A percentile compares a stretch with the other conserved stretches of the same genome.
These are phyloP conservation scores for Caloboletus inedulis DNA, from an alignment of 1,284 basidiomycete genomes.

Conservation along the genomic window DNA sequence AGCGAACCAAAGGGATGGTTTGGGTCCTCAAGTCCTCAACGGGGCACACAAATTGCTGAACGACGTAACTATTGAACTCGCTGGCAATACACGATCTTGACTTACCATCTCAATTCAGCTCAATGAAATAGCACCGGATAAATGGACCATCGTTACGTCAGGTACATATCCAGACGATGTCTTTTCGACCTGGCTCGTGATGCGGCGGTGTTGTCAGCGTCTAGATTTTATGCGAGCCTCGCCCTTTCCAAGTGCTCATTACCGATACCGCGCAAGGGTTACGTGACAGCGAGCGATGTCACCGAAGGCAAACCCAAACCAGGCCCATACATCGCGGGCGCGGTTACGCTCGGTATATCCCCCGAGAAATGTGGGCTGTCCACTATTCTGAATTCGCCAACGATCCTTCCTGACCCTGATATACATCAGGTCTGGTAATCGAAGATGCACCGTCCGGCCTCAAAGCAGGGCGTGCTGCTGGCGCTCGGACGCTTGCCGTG, in stretches of 20 bases:
- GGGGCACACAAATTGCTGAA: slow-evolving; percentile 50
- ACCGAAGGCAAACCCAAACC: slow-evolving; percentile 76
- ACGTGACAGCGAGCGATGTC: slow-evolving; percentile 77
- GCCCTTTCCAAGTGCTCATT: slow-evolving; percentile 62
- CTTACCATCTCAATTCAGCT: slow-evolving; percentile 28
- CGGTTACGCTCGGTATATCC: slow-evolving; percentile 46
- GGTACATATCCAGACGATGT: slow-evolving; percentile 38
- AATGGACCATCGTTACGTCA: slow-evolving; percentile 80
- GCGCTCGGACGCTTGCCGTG: slow-evolving; percentile 69
- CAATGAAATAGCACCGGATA: slow-evolving; percentile 31
- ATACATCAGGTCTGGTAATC: slow-evolving; percentile 63
- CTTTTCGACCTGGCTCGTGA: neutral
- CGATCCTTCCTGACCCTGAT: neutral
- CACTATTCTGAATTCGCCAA: neutral
- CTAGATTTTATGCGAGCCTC: slow-evolving; percentile 59
- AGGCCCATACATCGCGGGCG: slow-evolving; percentile 73
- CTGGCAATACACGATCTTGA: slow-evolving; percentile 1
- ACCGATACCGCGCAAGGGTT: slow-evolving; percentile 49
- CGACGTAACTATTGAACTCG: slow-evolving; percentile 35
- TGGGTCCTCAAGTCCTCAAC: slow-evolving; percentile 55
- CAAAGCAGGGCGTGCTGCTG: slow-evolving; percentile 69
- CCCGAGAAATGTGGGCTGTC: slow-evolving; percentile 48
- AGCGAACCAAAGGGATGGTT: slow-evolving; percentile 38
- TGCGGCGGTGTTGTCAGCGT: too few relatives aligned
- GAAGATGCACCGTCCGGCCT: slow-evolving; percentile 85